Evolutionary conservation across 1,139 yeast species (phyloP).

Genomic region (Suhomyces chickasaworum): DNA sequence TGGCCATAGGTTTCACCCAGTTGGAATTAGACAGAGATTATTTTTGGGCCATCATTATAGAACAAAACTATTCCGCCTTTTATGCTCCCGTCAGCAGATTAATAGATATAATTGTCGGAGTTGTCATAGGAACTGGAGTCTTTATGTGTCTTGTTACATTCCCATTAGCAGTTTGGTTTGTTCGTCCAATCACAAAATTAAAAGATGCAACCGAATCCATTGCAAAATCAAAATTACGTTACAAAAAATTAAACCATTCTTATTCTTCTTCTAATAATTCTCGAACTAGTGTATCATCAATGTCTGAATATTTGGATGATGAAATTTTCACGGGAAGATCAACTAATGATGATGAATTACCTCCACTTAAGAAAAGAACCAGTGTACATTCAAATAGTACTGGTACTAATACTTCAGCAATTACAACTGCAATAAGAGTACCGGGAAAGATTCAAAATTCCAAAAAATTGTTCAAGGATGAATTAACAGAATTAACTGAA

Average conservation of each 20-base stretch:
- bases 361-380: constrained; percentile 18
- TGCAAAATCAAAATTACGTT: constrained; percentile 31
- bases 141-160: constrained; percentile 74
- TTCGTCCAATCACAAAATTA: constrained; percentile 76
- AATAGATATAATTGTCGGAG: constrained; percentile 72
- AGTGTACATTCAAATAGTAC: constrained; percentile 34
- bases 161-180: constrained; percentile 83
- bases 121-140: constrained; percentile 77
- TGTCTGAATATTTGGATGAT: background rate
- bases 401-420: constrained; percentile 29
- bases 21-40: constrained; percentile 50
- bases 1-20: constrained; percentile 74
- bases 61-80: constrained; percentile 62
- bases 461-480: constrained; percentile 74
- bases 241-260: constrained; percentile 1
- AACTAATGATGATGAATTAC: background rate
- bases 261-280: constrained; percentile 5
- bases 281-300: constrained; percentile 2
- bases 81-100: constrained; percentile 64
- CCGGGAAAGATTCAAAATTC: constrained; percentile 57
- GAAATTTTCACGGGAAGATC: background rate
- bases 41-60: constrained; percentile 79
- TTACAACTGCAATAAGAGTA: constrained; percentile 43
- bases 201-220: constrained; percentile 81
- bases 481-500: constrained; percentile 80